These are phyloP conservation scores for Avena atlantica DNA, from an alignment of 176 grass and related monocot species.

Conservation along the genomic window DNA sequence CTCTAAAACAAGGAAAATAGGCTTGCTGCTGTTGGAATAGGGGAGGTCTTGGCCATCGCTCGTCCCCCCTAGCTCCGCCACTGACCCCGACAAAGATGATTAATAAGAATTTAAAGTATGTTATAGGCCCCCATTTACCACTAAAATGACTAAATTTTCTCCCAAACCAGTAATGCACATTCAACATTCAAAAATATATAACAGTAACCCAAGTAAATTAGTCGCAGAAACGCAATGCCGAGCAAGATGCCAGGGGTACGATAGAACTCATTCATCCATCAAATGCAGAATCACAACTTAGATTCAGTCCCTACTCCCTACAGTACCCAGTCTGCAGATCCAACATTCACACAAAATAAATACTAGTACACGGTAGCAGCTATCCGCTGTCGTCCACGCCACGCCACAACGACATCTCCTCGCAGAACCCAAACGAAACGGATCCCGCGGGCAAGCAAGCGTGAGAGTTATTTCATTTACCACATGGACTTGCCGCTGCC, in stretches of 20 bases:
- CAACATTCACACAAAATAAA: neutral
- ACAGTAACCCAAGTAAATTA: neutral
- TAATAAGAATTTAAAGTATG: neutral
- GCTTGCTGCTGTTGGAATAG: no score
- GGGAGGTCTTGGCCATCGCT: no score
- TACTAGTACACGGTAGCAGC: neutral
- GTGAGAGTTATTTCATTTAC: constrained; percentile 23
- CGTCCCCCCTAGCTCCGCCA: no score
- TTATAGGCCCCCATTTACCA: neutral
- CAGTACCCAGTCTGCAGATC: neutral
- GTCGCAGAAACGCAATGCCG: neutral
- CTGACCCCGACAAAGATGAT: neutral
- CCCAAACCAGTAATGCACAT: neutral
- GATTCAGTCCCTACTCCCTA: neutral
- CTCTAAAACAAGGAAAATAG: no score
- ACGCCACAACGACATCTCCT: neutral
- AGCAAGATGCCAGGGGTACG: neutral
- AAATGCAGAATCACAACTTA: neutral
- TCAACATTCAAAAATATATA: neutral
- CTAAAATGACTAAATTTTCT: constrained; percentile 12
- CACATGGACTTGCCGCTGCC: constrained; percentile 94
- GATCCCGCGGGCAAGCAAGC: neutral
- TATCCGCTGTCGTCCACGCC: neutral
- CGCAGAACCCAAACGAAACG: neutral
- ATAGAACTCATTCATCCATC: neutral